phyloP scores from a whole-genome alignment of 1,284 basidiomycete genomes.

The Salmacisia buchloeana region DNA sequence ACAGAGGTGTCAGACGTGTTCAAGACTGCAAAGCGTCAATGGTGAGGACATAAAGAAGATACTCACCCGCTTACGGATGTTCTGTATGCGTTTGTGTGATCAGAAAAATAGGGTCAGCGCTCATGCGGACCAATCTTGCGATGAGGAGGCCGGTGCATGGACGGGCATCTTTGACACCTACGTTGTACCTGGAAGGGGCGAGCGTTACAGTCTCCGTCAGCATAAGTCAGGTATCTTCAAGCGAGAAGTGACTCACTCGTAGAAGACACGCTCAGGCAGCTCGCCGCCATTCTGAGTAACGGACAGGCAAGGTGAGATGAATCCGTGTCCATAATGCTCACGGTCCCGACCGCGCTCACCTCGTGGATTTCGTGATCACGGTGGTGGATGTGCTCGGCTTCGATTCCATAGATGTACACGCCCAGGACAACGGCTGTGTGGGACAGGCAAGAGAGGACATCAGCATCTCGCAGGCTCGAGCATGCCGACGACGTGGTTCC shows the following conservation, averaged over 20 bases:
- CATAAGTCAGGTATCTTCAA: background rate
- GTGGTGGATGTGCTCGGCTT: constrained; percentile 42
- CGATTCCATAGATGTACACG: constrained; percentile 46
- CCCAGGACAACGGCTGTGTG: constrained; percentile 32
- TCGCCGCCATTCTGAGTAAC: constrained; percentile 27
- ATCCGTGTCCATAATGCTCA: too few species aligned
- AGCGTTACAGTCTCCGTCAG: background rate
- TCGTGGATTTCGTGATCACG: constrained; percentile 40
- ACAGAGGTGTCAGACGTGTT: background rate
- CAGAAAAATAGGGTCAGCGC: background rate
- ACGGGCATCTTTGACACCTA: constrained; percentile 6
- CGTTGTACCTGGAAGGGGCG: constrained; percentile 21
- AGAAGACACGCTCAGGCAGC: constrained; percentile 38
- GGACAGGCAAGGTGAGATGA: too few species aligned
- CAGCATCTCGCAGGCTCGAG: background rate
- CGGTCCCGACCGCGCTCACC: too few species aligned
- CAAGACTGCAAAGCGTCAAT: background rate
- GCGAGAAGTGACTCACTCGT: constrained; percentile 22
- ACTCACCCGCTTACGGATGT: constrained; percentile 27
- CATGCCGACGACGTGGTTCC: too few species aligned
- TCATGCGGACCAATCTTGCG: background rate
- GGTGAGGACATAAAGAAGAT: background rate
- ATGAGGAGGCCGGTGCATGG: background rate
- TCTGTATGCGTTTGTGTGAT: constrained; percentile 9
- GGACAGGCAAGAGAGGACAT: background rate